Evolutionary conservation across 2,329 filamentous ascomycete species (phyloP).

Genomic region (Keithomyces neogunnii): DNA sequence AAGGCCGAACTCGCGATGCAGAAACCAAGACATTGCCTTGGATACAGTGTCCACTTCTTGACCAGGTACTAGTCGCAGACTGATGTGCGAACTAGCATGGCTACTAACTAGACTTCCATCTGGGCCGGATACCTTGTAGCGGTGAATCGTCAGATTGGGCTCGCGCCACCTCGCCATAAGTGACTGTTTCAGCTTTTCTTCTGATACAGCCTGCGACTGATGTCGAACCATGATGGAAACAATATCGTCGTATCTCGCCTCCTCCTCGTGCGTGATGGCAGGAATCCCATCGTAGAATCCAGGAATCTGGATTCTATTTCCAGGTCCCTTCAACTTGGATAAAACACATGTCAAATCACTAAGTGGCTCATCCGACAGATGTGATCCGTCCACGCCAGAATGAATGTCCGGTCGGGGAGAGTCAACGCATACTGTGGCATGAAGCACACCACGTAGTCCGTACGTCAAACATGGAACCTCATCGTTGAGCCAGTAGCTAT

Average conservation of each 20-base stretch:
- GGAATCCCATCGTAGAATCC: constrained; percentile 83
- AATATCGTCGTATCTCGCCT: constrained; percentile 76
- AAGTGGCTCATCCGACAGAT: constrained; percentile 80
- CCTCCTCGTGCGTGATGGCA: constrained; percentile 65
- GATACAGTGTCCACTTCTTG: constrained; percentile 79
- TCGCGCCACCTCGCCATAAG: constrained; percentile 94
- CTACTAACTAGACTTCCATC: constrained; percentile 89
- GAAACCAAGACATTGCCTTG: constrained; percentile 54
- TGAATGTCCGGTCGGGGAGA: constrained; percentile 84
- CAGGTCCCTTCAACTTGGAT: constrained; percentile 69
- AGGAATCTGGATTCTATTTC: constrained; percentile 76
- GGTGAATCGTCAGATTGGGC: constrained; percentile 87
- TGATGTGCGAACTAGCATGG: constrained; percentile 80
- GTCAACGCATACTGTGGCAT: constrained; percentile 82
- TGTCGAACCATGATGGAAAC: constrained; percentile 65
- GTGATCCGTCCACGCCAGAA: constrained; percentile 92
- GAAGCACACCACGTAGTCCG: constrained; percentile 84
- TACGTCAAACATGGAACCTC: constrained; percentile 94
- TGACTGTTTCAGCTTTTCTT: constrained; percentile 67
- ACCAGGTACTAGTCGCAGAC: constrained; percentile 84
- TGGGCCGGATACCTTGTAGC: constrained; percentile 85
- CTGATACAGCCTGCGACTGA: constrained; percentile 51
- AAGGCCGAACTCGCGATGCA: constrained; percentile 60
- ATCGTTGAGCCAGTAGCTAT: constrained; percentile 98
- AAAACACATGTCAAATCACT: constrained; percentile 84